phyloP scores from a whole-genome alignment of 495 filamentous ascomycete species.

The Podospora pseudopauciseta region DNA sequence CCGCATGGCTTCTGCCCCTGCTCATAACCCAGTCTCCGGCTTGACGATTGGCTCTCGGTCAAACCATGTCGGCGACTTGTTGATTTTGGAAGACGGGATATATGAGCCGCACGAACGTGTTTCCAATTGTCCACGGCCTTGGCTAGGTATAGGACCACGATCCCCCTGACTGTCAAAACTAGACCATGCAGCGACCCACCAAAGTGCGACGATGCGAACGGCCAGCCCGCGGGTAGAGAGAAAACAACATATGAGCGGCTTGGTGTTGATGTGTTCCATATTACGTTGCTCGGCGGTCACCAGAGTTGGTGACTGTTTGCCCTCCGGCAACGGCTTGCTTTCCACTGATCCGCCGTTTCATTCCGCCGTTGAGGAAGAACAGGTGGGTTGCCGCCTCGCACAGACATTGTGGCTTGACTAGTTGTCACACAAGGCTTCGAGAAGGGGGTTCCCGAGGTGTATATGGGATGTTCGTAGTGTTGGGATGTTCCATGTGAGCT shows the following conservation, averaged over 20 bases:
- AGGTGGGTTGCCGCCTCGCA: neutral
- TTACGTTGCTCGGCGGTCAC: neutral
- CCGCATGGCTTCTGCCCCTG: constrained; percentile 10
- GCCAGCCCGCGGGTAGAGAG: neutral
- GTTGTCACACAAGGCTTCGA: constrained; percentile 5
- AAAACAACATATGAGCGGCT: neutral
- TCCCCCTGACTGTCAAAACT: neutral
- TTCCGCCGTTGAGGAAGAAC: constrained; percentile 1
- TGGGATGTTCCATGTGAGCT: neutral
- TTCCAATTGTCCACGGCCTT: neutral
- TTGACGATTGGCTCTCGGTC: constrained; percentile 15
- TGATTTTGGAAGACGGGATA: neutral
- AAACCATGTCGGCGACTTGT: neutral
- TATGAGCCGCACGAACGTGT: constrained; percentile 1
- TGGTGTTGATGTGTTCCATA: neutral
- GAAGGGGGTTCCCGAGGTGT: neutral
- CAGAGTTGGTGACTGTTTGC: neutral
- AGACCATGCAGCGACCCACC: neutral
- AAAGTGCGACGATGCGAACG: neutral
- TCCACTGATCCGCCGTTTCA: neutral
- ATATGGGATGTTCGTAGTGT: neutral
- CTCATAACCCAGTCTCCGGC: constrained; percentile 17
- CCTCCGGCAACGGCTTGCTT: neutral
- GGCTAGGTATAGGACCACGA: neutral
- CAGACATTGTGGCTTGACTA: constrained; percentile 6